These are phyloP conservation scores for Penicillium verrucosum DNA, from an alignment of 2,329 filamentous ascomycete species.

Conservation along the genomic window DNA sequence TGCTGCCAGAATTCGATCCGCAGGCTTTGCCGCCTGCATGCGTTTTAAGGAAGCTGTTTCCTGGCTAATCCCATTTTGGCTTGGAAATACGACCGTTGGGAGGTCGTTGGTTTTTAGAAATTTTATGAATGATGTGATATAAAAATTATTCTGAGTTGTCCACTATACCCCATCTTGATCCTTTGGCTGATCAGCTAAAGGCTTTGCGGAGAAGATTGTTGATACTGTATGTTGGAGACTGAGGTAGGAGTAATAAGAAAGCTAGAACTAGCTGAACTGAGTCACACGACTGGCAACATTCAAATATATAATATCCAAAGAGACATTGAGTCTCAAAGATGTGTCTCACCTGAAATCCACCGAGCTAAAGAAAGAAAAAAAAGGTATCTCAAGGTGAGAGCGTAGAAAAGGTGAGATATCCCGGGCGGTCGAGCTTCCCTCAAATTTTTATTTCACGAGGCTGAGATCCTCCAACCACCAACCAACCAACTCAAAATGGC, in stretches of 20 bases:
- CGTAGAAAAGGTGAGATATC: not conserved
- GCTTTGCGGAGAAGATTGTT: not conserved
- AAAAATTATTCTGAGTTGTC: no score
- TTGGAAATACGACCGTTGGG: no score
- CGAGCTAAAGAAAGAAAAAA: not conserved
- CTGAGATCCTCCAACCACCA: not conserved
- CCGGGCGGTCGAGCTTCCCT: slow-evolving; percentile 7
- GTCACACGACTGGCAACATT: not conserved
- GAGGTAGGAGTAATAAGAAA: no score
- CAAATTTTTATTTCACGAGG: slow-evolving; percentile 1
- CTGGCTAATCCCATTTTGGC: no score
- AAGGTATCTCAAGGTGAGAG: not conserved
- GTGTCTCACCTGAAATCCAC: not conserved
- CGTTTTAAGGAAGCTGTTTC: no score
- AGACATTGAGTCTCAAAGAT: not conserved
- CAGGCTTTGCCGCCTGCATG: no score
- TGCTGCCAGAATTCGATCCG: no score
- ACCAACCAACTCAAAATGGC: slow-evolving; percentile 28
- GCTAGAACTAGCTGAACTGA: not conserved
- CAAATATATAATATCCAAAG: not conserved
- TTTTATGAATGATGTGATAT: no score
- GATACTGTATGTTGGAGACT: not conserved
- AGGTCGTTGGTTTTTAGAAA: no score
- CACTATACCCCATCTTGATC: not conserved
- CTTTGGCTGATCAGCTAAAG: not conserved